Conservation (phyloP, 768 basidiomycete genomes). For the Tephrocybe sp. region DNA sequence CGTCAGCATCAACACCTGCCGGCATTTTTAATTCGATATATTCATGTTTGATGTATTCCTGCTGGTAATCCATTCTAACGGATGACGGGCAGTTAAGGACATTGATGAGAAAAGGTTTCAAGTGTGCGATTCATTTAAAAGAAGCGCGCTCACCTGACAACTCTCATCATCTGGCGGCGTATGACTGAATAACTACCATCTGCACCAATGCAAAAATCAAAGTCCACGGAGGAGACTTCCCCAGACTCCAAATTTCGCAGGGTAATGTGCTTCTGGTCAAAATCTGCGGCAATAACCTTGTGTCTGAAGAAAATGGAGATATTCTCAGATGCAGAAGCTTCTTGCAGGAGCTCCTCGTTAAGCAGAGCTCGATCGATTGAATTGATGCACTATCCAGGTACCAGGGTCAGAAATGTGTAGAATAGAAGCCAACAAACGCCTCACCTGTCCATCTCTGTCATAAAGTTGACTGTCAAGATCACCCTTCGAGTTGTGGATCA, state of each 20-base stretch:
- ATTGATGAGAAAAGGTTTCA: constrained; percentile 30
- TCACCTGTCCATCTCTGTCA: constrained; percentile 85
- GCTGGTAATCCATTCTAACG: constrained; percentile 89
- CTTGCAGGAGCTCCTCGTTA: constrained; percentile 82
- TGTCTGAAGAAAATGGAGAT: constrained; percentile 77
- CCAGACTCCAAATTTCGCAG: constrained; percentile 47
- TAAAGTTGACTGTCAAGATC: constrained; percentile 82
- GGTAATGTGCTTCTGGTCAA: constrained; percentile 58
- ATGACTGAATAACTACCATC: constrained; percentile 95
- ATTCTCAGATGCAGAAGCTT: constrained; percentile 61
- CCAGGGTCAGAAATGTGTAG: constrained; percentile 19
- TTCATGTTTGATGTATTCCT: constrained; percentile 93
- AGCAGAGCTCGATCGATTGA: constrained; percentile 89
- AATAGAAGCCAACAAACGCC: constrained; percentile 11
- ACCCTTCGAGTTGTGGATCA: constrained; percentile 84
- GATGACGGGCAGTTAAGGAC: constrained; percentile 23
- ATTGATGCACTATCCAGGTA: constrained; percentile 76
- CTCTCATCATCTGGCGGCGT: constrained; percentile 93
- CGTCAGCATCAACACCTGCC: constrained; percentile 62
- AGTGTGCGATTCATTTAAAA: constrained; percentile 18
- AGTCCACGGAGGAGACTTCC: constrained; percentile 46
- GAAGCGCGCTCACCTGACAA: constrained; percentile 67
- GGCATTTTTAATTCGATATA: constrained; percentile 98
- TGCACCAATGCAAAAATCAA: constrained; percentile 86
- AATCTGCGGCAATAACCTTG: constrained; percentile 77